These are phyloP conservation scores for Cladosporium velox DNA, from an alignment of 2,329 filamentous ascomycete species.

Conservation along the genomic window DNA sequence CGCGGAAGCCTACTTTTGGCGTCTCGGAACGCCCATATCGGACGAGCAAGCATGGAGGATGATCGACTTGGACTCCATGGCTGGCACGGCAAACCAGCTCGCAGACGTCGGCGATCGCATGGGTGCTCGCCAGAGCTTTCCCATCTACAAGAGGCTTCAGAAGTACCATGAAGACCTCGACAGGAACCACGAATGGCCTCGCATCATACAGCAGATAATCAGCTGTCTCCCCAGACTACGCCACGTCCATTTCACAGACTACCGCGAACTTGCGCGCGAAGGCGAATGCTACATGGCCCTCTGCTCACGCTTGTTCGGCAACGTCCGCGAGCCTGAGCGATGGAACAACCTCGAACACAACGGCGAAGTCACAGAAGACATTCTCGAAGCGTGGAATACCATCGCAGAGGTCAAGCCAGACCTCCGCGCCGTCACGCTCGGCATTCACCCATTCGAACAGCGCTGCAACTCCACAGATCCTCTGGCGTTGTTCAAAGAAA, in stretches of 20 bases:
- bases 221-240: constrained; percentile 10
- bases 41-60: background rate
- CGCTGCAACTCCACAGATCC: constrained; percentile 19
- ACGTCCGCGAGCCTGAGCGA: constrained; percentile 14
- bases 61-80: constrained; percentile 9
- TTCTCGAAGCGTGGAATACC: constrained; percentile 7
- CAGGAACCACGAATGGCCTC: background rate
- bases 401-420: constrained; percentile 15
- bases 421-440: constrained; percentile 10
- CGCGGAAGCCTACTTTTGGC: background rate
- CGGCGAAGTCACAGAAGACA: constrained; percentile 16
- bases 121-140: constrained; percentile 19
- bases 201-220: background rate
- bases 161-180: constrained; percentile 4
- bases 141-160: constrained; percentile 15
- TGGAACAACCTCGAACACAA: constrained; percentile 19
- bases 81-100: background rate
- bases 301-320: constrained; percentile 18
- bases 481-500: constrained; percentile 16
- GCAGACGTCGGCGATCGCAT: constrained; percentile 15
- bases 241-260: constrained; percentile 20
- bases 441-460: constrained; percentile 18
- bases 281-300: constrained; percentile 18
- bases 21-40: background rate
- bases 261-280: constrained; percentile 12